phyloP scores from a whole-genome alignment of 2,329 filamentous ascomycete genomes.

The Botrytis sinoallii region DNA sequence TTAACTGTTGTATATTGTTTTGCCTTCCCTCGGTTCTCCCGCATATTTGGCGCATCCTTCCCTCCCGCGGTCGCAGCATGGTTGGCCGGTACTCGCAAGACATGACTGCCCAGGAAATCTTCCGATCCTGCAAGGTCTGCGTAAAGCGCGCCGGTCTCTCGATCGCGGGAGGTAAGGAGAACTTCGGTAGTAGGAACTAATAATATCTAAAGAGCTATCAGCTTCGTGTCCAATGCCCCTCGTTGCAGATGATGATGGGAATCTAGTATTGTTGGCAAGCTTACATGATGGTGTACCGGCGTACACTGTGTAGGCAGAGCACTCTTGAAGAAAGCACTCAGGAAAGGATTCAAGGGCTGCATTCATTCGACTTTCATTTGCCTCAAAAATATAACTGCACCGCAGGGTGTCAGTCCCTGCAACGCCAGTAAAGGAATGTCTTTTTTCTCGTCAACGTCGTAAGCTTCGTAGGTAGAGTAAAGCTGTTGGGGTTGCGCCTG shows the following conservation, averaged over 20 bases:
- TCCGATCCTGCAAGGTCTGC: conserved; percentile 82
- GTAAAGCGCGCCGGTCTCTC: conserved; percentile 74
- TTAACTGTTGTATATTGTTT: conserved; percentile 93
- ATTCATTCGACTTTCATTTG: conserved; percentile 59
- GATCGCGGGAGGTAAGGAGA: conserved; percentile 81
- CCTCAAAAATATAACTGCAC: conserved; percentile 30
- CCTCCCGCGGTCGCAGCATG: conserved; percentile 48
- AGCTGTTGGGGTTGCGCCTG: background rate
- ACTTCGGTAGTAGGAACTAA: conserved; percentile 92
- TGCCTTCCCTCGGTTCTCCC: conserved; percentile 87
- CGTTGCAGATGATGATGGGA: conserved; percentile 21
- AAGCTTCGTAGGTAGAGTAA: background rate
- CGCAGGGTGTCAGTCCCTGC: conserved; percentile 29
- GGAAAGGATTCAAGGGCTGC: conserved; percentile 98
- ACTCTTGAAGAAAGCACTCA: conserved; percentile 98
- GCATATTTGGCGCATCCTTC: conserved; percentile 64
- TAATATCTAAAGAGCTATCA: conserved; percentile 57
- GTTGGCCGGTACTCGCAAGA: conserved; percentile 72
- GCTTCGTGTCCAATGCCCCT: conserved; percentile 16
- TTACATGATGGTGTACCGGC: conserved; percentile 81
- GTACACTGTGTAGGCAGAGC: conserved; percentile 86
- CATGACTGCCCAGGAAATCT: conserved; percentile 95
- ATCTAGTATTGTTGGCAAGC: conserved; percentile 24
- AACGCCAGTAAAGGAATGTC: conserved; percentile 18
- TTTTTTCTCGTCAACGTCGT: conserved; percentile 11